Conservation (phyloP, 805 yeast genomes). For the Yamadazyma scolyti region DNA sequence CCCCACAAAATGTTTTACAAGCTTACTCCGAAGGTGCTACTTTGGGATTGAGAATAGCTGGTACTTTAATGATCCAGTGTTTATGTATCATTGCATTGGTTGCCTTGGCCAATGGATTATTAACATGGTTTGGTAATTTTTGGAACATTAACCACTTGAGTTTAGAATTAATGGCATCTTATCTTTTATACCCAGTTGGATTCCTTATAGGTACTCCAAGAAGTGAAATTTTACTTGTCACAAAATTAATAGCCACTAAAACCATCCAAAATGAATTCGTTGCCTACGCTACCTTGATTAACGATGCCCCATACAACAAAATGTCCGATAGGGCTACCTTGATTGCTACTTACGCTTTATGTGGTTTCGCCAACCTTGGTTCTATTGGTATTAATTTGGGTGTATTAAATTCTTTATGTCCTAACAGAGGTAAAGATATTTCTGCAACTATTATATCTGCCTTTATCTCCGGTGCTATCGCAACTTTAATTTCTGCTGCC, state of each 20-base stretch:
- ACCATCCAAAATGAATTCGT: slow-evolving; percentile 61
- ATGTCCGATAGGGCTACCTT: slow-evolving; percentile 50
- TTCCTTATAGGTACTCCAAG: slow-evolving; percentile 56
- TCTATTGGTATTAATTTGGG: slow-evolving; percentile 61
- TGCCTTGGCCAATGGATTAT: slow-evolving; percentile 50
- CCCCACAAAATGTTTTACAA: slow-evolving; percentile 50
- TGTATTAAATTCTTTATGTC: slow-evolving; percentile 55
- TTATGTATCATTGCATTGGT: slow-evolving; percentile 61
- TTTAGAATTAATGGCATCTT: slow-evolving; percentile 53
- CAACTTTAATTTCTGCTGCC: slow-evolving; percentile 55
- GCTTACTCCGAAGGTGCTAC: slow-evolving; percentile 58
- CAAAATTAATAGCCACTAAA: slow-evolving; percentile 52
- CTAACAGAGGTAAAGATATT: slow-evolving; percentile 44
- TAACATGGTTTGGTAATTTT: slow-evolving; percentile 59
- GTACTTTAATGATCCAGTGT: slow-evolving; percentile 54
- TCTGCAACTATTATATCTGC: slow-evolving; percentile 46
- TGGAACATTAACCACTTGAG: slow-evolving; percentile 55
- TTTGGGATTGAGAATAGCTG: slow-evolving; percentile 55
- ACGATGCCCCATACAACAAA: slow-evolving; percentile 40
- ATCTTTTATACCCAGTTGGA: slow-evolving; percentile 56
- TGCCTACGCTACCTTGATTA: slow-evolving; percentile 43
- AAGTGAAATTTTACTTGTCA: slow-evolving; percentile 47
- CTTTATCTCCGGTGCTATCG: slow-evolving; percentile 48
- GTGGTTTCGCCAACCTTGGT: slow-evolving; percentile 63
- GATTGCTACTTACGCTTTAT: slow-evolving; percentile 58